A percentile compares a stretch with the other conserved stretches of the same genome.
These are phyloP conservation scores for Omphalotus olearius DNA, from an alignment of 1,284 basidiomycete species.

Conservation along the genomic window DNA sequence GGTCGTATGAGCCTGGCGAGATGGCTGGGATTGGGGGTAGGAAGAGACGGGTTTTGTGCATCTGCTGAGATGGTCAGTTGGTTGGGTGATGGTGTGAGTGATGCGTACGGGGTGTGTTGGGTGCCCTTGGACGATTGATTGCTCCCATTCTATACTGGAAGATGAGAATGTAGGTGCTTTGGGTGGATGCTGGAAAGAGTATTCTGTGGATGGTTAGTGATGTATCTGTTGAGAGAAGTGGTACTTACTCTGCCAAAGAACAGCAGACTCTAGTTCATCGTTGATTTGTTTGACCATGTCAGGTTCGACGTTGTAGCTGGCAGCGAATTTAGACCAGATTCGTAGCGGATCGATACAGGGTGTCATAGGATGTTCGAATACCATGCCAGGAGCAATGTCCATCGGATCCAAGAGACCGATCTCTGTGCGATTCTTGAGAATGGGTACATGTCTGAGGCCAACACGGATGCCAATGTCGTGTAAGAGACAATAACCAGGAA, in stretches of 20 bases:
- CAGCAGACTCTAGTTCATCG: slow-evolving; percentile 36
- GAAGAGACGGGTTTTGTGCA: slow-evolving; percentile 50
- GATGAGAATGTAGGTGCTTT: slow-evolving; percentile 35
- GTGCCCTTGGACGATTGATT: slow-evolving; percentile 52
- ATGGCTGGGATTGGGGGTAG: slow-evolving; percentile 41
- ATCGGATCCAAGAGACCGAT: slow-evolving; percentile 46
- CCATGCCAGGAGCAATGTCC: slow-evolving; percentile 38
- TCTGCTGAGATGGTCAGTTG: slow-evolving; percentile 31
- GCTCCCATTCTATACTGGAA: slow-evolving; percentile 49
- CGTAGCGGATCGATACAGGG: slow-evolving; percentile 27
- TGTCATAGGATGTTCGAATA: slow-evolving; percentile 28
- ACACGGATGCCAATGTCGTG: slow-evolving; percentile 38
- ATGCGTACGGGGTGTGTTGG: slow-evolving; percentile 45
- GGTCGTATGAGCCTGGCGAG: slow-evolving; percentile 38
- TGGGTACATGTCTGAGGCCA: slow-evolving; percentile 37
- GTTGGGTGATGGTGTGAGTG: background rate
- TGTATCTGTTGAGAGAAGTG: background rate
- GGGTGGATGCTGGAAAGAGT: slow-evolving; percentile 44
- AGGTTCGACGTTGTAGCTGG: slow-evolving; percentile 30
- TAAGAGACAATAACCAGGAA: slow-evolving; percentile 38
- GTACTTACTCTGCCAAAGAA: slow-evolving; percentile 45
- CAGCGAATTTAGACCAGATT: slow-evolving; percentile 40
- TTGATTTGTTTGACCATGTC: slow-evolving; percentile 33
- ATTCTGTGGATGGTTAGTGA: slow-evolving; percentile 22
- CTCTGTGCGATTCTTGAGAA: slow-evolving; percentile 36